Evolutionary conservation across 345 rosid genomes (phyloP).

Genomic region (Turritis glabra): DNA sequence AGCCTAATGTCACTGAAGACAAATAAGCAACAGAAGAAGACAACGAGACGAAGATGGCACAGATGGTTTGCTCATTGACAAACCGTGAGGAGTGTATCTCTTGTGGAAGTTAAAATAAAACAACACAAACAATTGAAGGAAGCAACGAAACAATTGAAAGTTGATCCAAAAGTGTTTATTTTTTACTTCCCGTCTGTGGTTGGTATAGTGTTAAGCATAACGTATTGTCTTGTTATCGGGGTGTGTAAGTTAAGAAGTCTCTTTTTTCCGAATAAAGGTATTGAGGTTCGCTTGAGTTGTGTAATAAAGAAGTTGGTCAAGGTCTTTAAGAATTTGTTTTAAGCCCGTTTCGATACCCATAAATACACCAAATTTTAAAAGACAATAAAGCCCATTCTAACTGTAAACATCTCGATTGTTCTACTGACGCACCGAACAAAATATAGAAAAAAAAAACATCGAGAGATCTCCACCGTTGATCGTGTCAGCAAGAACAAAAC

Average conservation of each 20-base stretch:
- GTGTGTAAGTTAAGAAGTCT: background rate
- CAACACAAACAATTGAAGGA: background rate
- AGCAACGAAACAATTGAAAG: background rate
- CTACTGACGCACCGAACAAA: background rate
- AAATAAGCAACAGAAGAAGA: slow-evolving; percentile 35
- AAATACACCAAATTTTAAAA: background rate
- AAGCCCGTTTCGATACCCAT: background rate
- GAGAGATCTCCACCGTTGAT: slow-evolving; percentile 26
- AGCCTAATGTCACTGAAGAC: slow-evolving; percentile 36
- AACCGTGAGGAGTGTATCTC: slow-evolving; percentile 87
- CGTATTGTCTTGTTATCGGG: background rate
- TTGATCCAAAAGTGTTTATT: background rate
- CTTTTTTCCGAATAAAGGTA: background rate
- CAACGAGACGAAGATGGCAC: slow-evolving; percentile 67
- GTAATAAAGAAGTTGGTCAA: background rate
- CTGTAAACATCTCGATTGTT: slow-evolving; percentile 19
- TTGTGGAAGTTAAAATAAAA: slow-evolving; percentile 69
- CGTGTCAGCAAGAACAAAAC: slow-evolving; percentile 13
- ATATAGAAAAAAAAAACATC: no score
- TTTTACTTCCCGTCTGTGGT: background rate
- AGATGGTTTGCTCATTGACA: slow-evolving; percentile 85
- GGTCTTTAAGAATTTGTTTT: background rate
- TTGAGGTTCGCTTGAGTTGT: background rate
- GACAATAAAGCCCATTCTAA: slow-evolving; percentile 3
- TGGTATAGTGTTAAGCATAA: background rate